Evolutionary conservation across 2,329 filamentous ascomycete genomes (phyloP).

Genomic region (Talaromyces funiculosus): DNA sequence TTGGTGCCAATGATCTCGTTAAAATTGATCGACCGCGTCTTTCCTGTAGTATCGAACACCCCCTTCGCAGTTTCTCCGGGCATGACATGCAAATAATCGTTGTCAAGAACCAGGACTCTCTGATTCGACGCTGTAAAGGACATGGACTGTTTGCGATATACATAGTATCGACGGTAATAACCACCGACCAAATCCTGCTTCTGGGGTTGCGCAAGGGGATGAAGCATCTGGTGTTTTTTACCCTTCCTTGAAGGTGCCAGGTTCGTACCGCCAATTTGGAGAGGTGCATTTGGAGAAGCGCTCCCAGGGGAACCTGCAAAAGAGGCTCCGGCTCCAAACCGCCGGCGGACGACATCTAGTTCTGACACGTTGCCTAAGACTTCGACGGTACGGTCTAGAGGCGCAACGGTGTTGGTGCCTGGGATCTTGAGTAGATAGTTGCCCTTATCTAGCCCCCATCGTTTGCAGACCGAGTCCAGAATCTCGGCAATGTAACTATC

Average conservation of each 20-base stretch:
- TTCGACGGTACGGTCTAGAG: slow-evolving; percentile 60
- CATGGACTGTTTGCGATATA: slow-evolving; percentile 60
- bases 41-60: slow-evolving; percentile 42
- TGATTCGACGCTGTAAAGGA: slow-evolving; percentile 58
- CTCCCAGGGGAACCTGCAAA: slow-evolving; percentile 55
- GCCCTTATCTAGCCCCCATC: slow-evolving; percentile 59
- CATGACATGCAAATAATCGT: slow-evolving; percentile 62
- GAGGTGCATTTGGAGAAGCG: slow-evolving; percentile 59
- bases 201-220: slow-evolving; percentile 38
- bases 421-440: slow-evolving; percentile 59
- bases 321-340: slow-evolving; percentile 57
- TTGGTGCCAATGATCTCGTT: slow-evolving; percentile 60
- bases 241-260: slow-evolving; percentile 36
- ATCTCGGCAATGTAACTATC: slow-evolving; percentile 65
- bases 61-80: slow-evolving; percentile 52
- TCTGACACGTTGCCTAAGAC: slow-evolving; percentile 55
- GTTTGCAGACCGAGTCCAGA: slow-evolving; percentile 57
- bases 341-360: slow-evolving; percentile 56
- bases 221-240: slow-evolving; percentile 39
- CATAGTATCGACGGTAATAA: slow-evolving; percentile 58
- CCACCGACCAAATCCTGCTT: slow-evolving; percentile 44
- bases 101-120: slow-evolving; percentile 57
- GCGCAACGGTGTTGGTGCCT: slow-evolving; percentile 58
- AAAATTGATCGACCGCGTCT: slow-evolving; percentile 59
- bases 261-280: slow-evolving; percentile 45